phyloP scores from a whole-genome alignment of 805 yeast genomes.

The Zygotorulaspora sp. region DNA sequence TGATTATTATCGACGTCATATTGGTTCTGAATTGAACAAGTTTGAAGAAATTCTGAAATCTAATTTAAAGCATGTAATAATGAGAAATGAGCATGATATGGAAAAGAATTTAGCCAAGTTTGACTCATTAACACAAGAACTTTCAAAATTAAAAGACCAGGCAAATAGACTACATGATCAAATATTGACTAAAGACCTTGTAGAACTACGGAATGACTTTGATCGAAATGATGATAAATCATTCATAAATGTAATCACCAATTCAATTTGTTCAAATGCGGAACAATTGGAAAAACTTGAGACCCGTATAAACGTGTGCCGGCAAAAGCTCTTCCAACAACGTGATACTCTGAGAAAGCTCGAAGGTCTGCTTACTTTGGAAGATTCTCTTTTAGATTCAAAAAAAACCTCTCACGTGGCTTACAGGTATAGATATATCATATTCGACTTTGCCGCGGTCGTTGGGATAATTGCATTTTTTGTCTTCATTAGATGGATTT shows the following conservation, averaged over 20 bases:
- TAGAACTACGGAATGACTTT: conserved; percentile 29
- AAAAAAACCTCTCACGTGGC: conserved; percentile 17
- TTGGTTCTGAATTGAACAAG: conserved; percentile 21
- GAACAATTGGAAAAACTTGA: conserved; percentile 30
- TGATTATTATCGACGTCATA: conserved; percentile 24
- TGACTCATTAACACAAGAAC: conserved; percentile 21
- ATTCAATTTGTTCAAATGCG: conserved; percentile 16
- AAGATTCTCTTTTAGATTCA: conserved; percentile 17
- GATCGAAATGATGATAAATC: conserved; percentile 26
- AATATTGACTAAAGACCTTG: conserved; percentile 30
- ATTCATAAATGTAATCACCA: conserved; percentile 19
- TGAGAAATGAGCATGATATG: conserved; percentile 28
- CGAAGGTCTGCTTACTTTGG: conserved; percentile 23
- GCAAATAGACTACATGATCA: conserved; percentile 26
- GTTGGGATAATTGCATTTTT: conserved; percentile 4
- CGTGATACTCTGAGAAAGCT: conserved; percentile 28
- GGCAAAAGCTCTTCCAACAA: conserved; percentile 19
- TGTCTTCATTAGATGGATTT: conserved; percentile 9
- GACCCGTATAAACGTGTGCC: conserved; percentile 24
- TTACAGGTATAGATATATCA: conserved; percentile 16
- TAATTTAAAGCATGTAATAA: conserved; percentile 20
- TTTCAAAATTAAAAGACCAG: conserved; percentile 30
- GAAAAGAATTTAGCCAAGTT: conserved; percentile 29
- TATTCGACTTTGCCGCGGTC: conserved; percentile 13
- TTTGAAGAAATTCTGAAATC: conserved; percentile 26